These are phyloP conservation scores for Metarhizium sp. DNA, from an alignment of 2,329 filamentous ascomycete species.

Conservation along the genomic window DNA sequence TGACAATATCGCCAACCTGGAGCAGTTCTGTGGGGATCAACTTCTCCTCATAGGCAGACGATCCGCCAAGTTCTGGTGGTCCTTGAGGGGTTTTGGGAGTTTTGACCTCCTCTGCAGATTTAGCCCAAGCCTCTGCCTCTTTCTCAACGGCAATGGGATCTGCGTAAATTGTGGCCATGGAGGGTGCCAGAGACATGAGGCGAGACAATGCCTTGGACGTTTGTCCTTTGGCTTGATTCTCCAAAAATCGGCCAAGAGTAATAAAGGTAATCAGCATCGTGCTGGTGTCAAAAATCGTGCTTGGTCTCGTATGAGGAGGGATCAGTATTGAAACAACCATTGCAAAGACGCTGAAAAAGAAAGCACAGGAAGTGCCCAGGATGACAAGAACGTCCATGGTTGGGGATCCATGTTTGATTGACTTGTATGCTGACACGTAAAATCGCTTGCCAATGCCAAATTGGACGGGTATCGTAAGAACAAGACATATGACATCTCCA, in stretches of 20 bases:
- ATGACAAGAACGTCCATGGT: slow-evolving; percentile 98
- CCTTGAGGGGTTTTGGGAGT: slow-evolving; percentile 33
- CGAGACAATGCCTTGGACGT: slow-evolving; percentile 88
- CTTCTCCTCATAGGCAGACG: slow-evolving; percentile 63
- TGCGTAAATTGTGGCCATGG: slow-evolving; percentile 92
- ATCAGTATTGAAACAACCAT: slow-evolving; percentile 75
- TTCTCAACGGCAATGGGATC: slow-evolving; percentile 93
- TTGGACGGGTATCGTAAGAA: slow-evolving; percentile 84
- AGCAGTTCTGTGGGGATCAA: slow-evolving; percentile 90
- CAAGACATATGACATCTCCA: slow-evolving; percentile 75
- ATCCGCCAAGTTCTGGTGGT: slow-evolving; percentile 32
- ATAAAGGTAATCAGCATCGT: slow-evolving; percentile 98
- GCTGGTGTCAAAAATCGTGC: slow-evolving; percentile 92
- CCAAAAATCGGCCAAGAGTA: slow-evolving; percentile 79
- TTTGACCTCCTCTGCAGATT: slow-evolving; percentile 18
- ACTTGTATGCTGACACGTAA: slow-evolving; percentile 89
- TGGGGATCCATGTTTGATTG: slow-evolving; percentile 77
- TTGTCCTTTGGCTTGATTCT: slow-evolving; percentile 92
- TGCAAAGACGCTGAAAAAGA: slow-evolving; percentile 85
- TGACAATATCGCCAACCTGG: slow-evolving; percentile 86
- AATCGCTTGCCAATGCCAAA: slow-evolving; percentile 95
- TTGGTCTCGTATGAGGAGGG: slow-evolving; percentile 70
- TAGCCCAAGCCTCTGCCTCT: slow-evolving; percentile 66
- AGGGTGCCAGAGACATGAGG: slow-evolving; percentile 91
- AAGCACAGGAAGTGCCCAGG: slow-evolving; percentile 86